Conservation (phyloP, 2,329 filamentous ascomycete genomes). For the Cladophialophora immunda region DNA sequence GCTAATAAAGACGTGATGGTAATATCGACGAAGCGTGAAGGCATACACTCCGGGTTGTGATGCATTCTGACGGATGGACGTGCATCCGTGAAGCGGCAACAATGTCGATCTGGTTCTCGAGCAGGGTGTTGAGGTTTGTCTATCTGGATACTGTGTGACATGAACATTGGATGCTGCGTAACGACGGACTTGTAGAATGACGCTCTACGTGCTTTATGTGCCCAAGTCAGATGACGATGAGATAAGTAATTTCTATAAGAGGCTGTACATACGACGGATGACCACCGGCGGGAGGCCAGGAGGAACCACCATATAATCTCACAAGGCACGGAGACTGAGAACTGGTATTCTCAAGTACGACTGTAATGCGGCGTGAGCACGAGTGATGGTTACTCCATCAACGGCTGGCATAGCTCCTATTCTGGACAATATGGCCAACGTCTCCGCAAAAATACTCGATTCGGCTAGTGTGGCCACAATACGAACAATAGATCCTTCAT, state of each 20-base stretch:
- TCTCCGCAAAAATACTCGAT: conserved; percentile 1
- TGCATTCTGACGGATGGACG: background rate
- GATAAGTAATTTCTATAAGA: background rate
- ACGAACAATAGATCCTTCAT: background rate
- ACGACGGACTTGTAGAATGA: background rate
- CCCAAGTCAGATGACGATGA: background rate
- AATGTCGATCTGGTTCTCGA: background rate
- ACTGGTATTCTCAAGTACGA: background rate
- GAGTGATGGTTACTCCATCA: too few species aligned
- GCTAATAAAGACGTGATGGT: background rate
- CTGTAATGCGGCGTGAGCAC: too few species aligned
- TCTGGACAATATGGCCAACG: background rate
- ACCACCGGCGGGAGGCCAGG: background rate
- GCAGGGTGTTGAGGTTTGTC: background rate
- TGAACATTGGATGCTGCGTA: background rate
- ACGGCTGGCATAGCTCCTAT: background rate
- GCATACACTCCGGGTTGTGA: background rate
- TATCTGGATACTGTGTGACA: background rate
- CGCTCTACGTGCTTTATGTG: background rate
- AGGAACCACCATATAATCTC: background rate
- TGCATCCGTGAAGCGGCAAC: background rate
- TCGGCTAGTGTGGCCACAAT: background rate
- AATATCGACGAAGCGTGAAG: background rate
- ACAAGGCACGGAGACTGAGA: background rate
- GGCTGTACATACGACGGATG: background rate